Evolutionary conservation across 2,329 filamentous ascomycete species (phyloP).

Genomic region (Torrubiella hemipterigena): DNA sequence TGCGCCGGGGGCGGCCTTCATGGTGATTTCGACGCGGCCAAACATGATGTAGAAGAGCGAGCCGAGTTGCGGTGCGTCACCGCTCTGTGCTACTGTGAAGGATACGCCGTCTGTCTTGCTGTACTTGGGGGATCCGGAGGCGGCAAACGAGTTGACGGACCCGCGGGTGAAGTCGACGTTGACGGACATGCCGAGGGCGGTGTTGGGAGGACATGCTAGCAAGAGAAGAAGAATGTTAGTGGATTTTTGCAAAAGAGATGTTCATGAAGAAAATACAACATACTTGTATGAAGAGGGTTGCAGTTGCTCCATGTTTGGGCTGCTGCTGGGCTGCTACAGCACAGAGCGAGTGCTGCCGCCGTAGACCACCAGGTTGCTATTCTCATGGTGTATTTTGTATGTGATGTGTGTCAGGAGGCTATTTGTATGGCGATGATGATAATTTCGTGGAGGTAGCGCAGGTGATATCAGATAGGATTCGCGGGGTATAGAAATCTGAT

Average conservation of each 20-base stretch:
- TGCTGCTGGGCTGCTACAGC: not conserved
- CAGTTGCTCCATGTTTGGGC: conserved; percentile 8
- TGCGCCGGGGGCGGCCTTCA: conserved; percentile 77
- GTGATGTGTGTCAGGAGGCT: not conserved
- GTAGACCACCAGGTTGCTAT: not conserved
- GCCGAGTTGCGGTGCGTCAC: conserved; percentile 74
- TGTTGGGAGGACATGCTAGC: conserved; percentile 56
- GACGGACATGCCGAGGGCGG: conserved; percentile 73
- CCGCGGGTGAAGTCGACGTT: conserved; percentile 74
- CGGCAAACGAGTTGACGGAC: conserved; percentile 64
- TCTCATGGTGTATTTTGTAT: not conserved
- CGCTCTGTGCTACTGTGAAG: conserved; percentile 67
- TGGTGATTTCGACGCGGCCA: conserved; percentile 71
- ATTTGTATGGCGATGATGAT: not conserved
- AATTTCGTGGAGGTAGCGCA: not conserved
- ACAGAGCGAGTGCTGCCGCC: conserved; percentile 1
- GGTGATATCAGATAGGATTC: too few species aligned
- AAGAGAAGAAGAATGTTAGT: conserved; percentile 6
- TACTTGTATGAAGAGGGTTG: conserved; percentile 6
- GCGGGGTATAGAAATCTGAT: too few species aligned
- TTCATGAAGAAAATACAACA: conserved; percentile 1
- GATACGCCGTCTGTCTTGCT: conserved; percentile 56
- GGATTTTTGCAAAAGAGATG: conserved; percentile 1
- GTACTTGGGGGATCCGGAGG: conserved; percentile 61
- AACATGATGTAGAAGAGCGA: conserved; percentile 99